These are phyloP conservation scores for Microdochium bolleyi DNA, from an alignment of 2,329 filamentous ascomycete genomes.

Conservation along the genomic window DNA sequence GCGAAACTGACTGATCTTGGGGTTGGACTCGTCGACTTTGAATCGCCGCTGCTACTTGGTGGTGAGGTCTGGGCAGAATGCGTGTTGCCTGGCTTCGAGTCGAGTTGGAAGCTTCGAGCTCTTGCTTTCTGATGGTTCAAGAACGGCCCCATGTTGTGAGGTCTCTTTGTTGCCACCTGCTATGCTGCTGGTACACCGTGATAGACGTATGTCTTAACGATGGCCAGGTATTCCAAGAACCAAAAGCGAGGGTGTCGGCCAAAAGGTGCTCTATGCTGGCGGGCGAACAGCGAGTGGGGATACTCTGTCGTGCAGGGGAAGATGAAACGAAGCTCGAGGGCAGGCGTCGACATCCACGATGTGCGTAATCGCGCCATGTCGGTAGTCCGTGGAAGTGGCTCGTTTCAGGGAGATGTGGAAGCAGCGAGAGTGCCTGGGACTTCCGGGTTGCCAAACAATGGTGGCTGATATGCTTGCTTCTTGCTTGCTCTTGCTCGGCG, in stretches of 20 bases:
- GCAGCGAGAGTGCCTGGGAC: background rate
- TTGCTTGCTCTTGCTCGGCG: background rate
- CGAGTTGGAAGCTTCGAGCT: constrained; percentile 40
- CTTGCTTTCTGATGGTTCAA: constrained; percentile 35
- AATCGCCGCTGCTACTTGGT: constrained; percentile 6
- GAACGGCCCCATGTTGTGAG: constrained; percentile 32
- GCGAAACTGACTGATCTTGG: constrained; percentile 25
- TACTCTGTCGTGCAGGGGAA: background rate
- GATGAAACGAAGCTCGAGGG: background rate
- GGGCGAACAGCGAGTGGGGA: background rate
- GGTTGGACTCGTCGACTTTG: constrained; percentile 16
- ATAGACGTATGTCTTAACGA: constrained; percentile 23
- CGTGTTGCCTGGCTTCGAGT: constrained; percentile 18
- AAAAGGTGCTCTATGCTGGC: background rate
- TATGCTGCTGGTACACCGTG: constrained; percentile 11
- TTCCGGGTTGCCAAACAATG: background rate
- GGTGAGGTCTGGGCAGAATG: constrained; percentile 7
- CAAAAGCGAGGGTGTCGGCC: constrained; percentile 9
- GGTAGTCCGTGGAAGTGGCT: background rate
- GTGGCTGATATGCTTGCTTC: background rate
- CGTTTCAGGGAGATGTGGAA: background rate
- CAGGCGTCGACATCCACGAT: background rate
- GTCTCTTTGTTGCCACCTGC: constrained; percentile 13
- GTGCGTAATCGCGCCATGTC: background rate
- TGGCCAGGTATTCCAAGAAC: constrained; percentile 24